Base-by-base conservation (phyloP, 345 rosid species). In the Eucalyptus virginea region DNA sequence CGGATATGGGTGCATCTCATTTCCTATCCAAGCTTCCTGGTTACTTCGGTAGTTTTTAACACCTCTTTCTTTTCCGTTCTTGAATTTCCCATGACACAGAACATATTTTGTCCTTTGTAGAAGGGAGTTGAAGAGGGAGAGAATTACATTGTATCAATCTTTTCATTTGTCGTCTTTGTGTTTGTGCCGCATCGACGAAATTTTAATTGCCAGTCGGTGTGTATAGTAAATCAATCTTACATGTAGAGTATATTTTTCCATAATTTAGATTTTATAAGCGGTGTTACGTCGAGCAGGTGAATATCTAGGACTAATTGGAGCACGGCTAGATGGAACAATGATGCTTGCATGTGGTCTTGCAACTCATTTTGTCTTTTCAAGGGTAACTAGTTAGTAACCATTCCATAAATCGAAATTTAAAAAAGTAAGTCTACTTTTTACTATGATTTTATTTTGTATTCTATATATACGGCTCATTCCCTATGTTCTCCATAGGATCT, bases 21-120 rank as follows among this genome's bases (percentile, higher is more conserved):
- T 90, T 85, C 44, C 88, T 90, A 23, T 90, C 91, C 52, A 69
- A 87, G 37, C 90, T 90, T 28, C 89, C 91, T 6, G 91, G 91
- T 8, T 88, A 51, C 62, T 88, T 90, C 8, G 90, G 91, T 90
- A 81, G 60, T 6, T 30, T 62, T 62, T 4, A 15, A 21, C n/a
- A 7, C 8, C n/a, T 5, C 8, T 18, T 80, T 80, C 28, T 81
- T 81, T 19, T 81, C 50, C 15, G 12, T 48, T 48, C 15, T 48
- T 48, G 15, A 48, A 48, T 13, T 48, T 48, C 50, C 12, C 14
- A 48, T 48, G 50, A 48, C 50, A 48, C 50, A 13, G 50, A 48
- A 48, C 8, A 48, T 45, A 45, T 45, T 45, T 45, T 45, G 47
- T 45, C 51, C 16, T 11, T 58, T 26, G 65, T 2, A 58, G 17